Evolutionary conservation across 2,329 filamentous ascomycete genomes (phyloP).

Genomic region (Beauveria sp.): DNA sequence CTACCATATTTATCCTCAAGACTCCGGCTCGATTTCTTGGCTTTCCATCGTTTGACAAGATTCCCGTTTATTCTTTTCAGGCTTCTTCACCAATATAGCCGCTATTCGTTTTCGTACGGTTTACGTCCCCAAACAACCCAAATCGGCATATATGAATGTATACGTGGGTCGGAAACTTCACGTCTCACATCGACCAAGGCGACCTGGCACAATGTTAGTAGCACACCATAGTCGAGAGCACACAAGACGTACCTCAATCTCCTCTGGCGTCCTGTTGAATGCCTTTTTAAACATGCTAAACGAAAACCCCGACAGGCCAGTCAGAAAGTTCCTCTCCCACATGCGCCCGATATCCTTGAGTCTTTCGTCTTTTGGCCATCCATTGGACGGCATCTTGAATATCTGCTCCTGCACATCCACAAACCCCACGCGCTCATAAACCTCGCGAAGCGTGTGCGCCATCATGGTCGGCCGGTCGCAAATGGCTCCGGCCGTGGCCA

Average conservation of each 20-base stretch:
- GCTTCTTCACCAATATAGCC: background rate
- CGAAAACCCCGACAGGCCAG: slow-evolving; percentile 38
- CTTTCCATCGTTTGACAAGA: no score
- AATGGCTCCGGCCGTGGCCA: slow-evolving; percentile 29
- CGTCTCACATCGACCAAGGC: slow-evolving; percentile 41
- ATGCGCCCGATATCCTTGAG: slow-evolving; percentile 37
- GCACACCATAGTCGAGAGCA: background rate
- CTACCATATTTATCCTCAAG: background rate
- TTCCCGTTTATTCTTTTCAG: background rate
- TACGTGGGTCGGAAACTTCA: slow-evolving; percentile 36
- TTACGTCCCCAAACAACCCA: slow-evolving; percentile 46
- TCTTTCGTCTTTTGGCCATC: slow-evolving; percentile 41
- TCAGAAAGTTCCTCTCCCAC: slow-evolving; percentile 37
- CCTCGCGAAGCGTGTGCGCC: slow-evolving; percentile 26
- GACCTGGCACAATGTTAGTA: slow-evolving; percentile 27
- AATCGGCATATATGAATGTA: slow-evolving; percentile 43
- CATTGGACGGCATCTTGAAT: slow-evolving; percentile 47
- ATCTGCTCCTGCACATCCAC: slow-evolving; percentile 44
- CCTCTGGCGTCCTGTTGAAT: slow-evolving; percentile 32
- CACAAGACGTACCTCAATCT: slow-evolving; percentile 37
- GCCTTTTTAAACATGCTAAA: slow-evolving; percentile 34
- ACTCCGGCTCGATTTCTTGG: no score
- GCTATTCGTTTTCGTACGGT: slow-evolving; percentile 30
- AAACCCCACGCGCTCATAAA: slow-evolving; percentile 43
- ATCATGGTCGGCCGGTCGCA: slow-evolving; percentile 32